Evolutionary conservation across 805 yeast species (phyloP), one percentile per base, ranked within the genome.

Genomic region (Candida gorgasii): DNA sequence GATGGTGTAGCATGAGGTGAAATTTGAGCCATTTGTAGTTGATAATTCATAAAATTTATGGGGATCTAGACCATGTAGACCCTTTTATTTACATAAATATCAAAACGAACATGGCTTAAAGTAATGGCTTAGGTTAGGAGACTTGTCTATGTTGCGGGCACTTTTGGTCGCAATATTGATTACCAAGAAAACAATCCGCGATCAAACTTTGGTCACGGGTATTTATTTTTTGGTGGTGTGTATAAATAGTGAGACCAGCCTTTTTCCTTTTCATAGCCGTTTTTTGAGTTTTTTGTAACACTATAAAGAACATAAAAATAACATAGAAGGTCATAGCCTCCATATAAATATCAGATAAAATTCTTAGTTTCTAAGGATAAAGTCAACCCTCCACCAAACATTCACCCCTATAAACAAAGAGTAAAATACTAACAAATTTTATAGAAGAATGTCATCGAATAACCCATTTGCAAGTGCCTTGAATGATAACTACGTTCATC

Each of bases 391-490:
- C n/a, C n/a, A 23, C 8, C 26, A 23, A 23, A n/a, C n/a, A n/a
- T n/a, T n/a, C n/a, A n/a, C n/a, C n/a, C n/a, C n/a, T n/a, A n/a
- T n/a, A n/a, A n/a, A n/a, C n/a, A n/a, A n/a, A n/a, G n/a, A n/a
- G n/a, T n/a, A n/a, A 24, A 24, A 12, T 47, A 54, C 57, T 57
- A 49, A 50, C 44, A 32, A n/a, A 36, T 36, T 23, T 26, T 35
- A 28, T 43, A 53, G 59, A 38, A 57, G 52, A 53, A 68, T 65
- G 72, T 61, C 71, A 30, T 66, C 79, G 17, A 78, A 76, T 54
- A 78, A 77, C 50, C 82, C 83, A 6, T 79, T 77, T 53, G 74
- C 78, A 8, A 67, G 76, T 31, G 76, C 79, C 17, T 55, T 70
- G 48, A 56, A 53, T 24, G 65, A 70, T 13, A 61, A 74, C 9